Evolutionary conservation across 352 stramenopile genomes (phyloP).

Genomic region (Halophytophthora batemanensis): DNA sequence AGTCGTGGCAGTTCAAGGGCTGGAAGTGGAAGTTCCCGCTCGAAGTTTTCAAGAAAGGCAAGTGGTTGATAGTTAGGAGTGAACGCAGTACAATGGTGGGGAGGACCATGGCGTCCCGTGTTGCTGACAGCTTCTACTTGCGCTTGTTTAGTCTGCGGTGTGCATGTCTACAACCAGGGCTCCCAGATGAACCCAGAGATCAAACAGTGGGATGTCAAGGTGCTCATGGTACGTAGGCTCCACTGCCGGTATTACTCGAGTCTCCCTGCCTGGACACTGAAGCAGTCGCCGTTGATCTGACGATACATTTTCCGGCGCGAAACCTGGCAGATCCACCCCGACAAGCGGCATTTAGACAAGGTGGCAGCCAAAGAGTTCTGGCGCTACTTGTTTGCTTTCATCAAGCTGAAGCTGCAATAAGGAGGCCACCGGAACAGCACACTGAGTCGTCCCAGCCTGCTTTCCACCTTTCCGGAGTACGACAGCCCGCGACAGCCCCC

Average conservation of each 20-base stretch:
- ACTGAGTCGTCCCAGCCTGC: not conserved
- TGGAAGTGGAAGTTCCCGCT: slow-evolving; percentile 92
- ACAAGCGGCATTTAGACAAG: slow-evolving; percentile 91
- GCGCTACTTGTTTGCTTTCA: slow-evolving; percentile 86
- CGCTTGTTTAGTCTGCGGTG: slow-evolving; percentile 54
- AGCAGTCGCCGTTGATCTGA: not conserved
- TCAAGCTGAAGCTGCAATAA: slow-evolving; percentile 82
- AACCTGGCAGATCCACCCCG: slow-evolving; percentile 70
- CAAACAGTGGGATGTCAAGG: slow-evolving; percentile 89
- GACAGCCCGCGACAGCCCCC: too few species aligned
- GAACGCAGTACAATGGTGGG: too few species aligned
- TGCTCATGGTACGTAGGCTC: slow-evolving; percentile 84
- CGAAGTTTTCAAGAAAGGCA: slow-evolving; percentile 90
- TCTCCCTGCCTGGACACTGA: too few species aligned
- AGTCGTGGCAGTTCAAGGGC: slow-evolving; percentile 92
- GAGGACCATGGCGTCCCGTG: too few species aligned
- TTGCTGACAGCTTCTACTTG: not conserved
- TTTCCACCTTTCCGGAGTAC: too few species aligned
- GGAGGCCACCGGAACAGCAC: not conserved
- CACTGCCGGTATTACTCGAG: too few species aligned
- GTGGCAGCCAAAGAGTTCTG: slow-evolving; percentile 89
- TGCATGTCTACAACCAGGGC: slow-evolving; percentile 85
- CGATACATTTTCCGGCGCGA: slow-evolving; percentile 1
- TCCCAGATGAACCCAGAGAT: slow-evolving; percentile 77
- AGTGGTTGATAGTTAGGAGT: not conserved